Conservation (phyloP, 2,329 filamentous ascomycete genomes). For the Aspergillus quadricinctus region DNA sequence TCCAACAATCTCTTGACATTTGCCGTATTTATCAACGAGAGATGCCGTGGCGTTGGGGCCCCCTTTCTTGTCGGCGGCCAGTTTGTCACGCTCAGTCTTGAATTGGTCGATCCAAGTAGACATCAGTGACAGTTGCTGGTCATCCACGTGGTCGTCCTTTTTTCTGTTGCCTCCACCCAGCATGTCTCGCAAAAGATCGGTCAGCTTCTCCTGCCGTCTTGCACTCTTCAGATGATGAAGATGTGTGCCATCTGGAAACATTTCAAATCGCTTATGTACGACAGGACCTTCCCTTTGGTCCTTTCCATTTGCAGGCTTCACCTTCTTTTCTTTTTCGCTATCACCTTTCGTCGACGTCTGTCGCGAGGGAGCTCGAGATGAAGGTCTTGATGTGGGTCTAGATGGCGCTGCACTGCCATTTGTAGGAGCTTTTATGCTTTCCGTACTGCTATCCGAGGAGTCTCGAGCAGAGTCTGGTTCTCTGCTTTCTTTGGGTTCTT, state of each 20-base stretch:
- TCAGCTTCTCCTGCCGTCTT: conserved; percentile 89
- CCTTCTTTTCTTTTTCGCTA: conserved; percentile 23
- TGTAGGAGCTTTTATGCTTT: conserved; percentile 28
- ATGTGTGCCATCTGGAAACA: conserved; percentile 65
- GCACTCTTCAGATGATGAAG: conserved; percentile 85
- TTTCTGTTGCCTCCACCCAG: conserved; percentile 71
- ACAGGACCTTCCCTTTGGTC: conserved; percentile 32
- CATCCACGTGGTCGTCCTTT: conserved; percentile 56
- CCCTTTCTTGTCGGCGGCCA: conserved; percentile 70
- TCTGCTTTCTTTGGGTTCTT: conserved; percentile 1
- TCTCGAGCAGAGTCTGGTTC: conserved; percentile 31
- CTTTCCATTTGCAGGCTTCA: conserved; percentile 23
- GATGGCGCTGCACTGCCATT: conserved; percentile 30
- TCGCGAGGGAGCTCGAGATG: conserved; percentile 30
- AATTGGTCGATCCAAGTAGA: conserved; percentile 94
- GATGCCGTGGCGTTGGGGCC: conserved; percentile 71
- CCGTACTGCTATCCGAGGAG: conserved; percentile 35
- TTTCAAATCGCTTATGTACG: conserved; percentile 51
- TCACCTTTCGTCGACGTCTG: conserved; percentile 33
- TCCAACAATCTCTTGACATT: conserved; percentile 95
- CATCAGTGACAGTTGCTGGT: conserved; percentile 84
- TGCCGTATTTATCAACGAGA: conserved; percentile 93
- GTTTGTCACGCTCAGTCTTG: conserved; percentile 76
- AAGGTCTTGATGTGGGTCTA: conserved; percentile 23
- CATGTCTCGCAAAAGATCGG: conserved; percentile 83